These are phyloP conservation scores for Elasticomyces elasticus DNA, from an alignment of 495 filamentous ascomycete species.

Conservation along the genomic window DNA sequence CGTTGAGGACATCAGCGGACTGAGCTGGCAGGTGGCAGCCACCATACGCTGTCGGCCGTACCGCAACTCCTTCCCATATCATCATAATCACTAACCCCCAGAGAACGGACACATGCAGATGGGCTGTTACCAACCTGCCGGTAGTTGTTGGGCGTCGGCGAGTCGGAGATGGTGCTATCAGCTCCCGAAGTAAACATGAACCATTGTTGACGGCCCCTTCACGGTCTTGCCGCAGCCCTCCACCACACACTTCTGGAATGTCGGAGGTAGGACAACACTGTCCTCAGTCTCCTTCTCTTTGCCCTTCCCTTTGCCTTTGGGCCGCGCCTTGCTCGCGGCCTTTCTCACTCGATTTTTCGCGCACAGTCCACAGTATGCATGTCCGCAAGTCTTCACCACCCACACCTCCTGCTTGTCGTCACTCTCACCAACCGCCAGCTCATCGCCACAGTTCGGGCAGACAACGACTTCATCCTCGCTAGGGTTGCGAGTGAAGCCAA, in stretches of 20 bases:
- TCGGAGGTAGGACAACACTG: constrained; percentile 1
- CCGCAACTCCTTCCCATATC: too few species aligned
- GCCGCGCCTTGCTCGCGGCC: constrained; percentile 4
- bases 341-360: constrained; percentile 40
- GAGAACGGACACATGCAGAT: too few species aligned
- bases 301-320: constrained; percentile 25
- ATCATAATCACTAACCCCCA: too few species aligned
- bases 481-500: constrained; percentile 56
- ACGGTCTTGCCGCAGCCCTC: constrained; percentile 27
- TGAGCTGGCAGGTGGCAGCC: too few species aligned
- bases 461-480: constrained; percentile 53
- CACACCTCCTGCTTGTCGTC: constrained; percentile 59
- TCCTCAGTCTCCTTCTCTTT: constrained; percentile 16
- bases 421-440: constrained; percentile 49
- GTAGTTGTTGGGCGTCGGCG: too few species aligned
- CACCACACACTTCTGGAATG: constrained; percentile 32
- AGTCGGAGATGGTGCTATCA: too few species aligned
- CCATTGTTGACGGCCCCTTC: constrained; percentile 22
- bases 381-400: constrained; percentile 63
- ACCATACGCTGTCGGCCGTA: too few species aligned
- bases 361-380: constrained; percentile 69
- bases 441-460: constrained; percentile 63
- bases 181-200: constrained; percentile 27
- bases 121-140: too few species aligned
- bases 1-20: too few species aligned